Evolutionary conservation across 352 stramenopile species (phyloP), one percentile per base, ranked within the genome.

Genomic region (Phytophthora constricta): DNA sequence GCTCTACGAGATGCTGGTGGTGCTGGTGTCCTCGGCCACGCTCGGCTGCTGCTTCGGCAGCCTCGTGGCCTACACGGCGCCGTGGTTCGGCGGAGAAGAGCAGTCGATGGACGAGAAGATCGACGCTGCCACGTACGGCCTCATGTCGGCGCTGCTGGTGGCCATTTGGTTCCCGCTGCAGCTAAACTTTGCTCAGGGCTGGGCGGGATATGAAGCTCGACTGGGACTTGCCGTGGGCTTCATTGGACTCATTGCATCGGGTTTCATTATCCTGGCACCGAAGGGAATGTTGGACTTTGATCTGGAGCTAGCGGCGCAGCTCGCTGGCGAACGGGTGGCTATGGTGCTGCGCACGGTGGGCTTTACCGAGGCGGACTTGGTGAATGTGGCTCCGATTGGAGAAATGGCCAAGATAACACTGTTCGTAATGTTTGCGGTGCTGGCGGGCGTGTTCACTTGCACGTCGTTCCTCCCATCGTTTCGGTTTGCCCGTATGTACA

Each of bases 1-100:
- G 68, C 72, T 94, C 23, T 92, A 90, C 76, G 86, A 94, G 70
- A 92, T 90, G 79, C 72, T 94, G 27, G 78, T 94, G 46, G 77
- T 92, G 41, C 68, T 92, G 22, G 68, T 80, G 39, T 86, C 79
- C 19, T 92, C 83, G 20, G 80, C 78, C 23, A 68, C 85, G 8
- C 27, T 84, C 3, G 77, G 74, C 11, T 85, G 79, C 56, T 68
- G 58, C n/a, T 52, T 84, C 51, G 76, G 78, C 43, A 79, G 84
- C 48, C 37, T 77, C 34, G 34, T 89, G 27, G 65, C 62, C n/a
- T 85, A 85, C 58, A 58, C 64, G 37, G 47, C 72, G 31, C 61
- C 49, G 42, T 76, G 64, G 50, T 56, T 68, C 19, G 54, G 26
- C 5, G 22, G 43, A 4, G 46, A n/a, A 13, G 45, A 23, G 16